phyloP scores from a whole-genome alignment of 2,329 filamentous ascomycete species.

The Incumbomyces lentus region DNA sequence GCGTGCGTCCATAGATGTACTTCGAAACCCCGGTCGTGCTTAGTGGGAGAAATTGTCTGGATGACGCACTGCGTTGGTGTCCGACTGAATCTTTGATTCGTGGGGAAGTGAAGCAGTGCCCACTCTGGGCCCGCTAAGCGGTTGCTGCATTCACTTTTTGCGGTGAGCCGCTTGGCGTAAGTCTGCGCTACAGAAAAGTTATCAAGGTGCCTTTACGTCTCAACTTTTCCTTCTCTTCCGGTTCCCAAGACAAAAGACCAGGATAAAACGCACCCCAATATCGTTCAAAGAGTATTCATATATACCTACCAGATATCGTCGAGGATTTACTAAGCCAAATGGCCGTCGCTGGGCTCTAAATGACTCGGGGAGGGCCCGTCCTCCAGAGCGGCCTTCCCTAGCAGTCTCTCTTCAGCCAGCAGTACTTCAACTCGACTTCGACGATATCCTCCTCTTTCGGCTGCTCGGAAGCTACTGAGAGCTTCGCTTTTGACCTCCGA shows the following conservation, averaged over 20 bases:
- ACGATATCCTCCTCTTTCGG: slow-evolving; percentile 48
- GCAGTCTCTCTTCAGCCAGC: slow-evolving; percentile 73
- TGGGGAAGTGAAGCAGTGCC: background rate
- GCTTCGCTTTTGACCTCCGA: slow-evolving; percentile 41
- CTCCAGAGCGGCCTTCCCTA: slow-evolving; percentile 33
- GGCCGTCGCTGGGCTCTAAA: slow-evolving; percentile 88
- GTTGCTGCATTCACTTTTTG: background rate
- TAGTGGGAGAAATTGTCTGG: slow-evolving; percentile 1
- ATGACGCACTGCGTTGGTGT: slow-evolving; percentile 7
- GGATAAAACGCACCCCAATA: slow-evolving; percentile 9
- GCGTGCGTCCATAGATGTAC: no score
- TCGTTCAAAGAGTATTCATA: slow-evolving; percentile 14
- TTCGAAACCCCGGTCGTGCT: no score
- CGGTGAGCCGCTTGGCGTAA: slow-evolving; percentile 8
- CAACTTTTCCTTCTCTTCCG: slow-evolving; percentile 19
- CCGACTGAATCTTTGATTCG: background rate
- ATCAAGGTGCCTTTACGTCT: slow-evolving; percentile 2
- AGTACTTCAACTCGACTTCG: slow-evolving; percentile 48
- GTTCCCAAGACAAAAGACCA: slow-evolving; percentile 19
- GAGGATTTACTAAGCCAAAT: slow-evolving; percentile 51
- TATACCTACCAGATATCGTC: slow-evolving; percentile 51
- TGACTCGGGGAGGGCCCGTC: slow-evolving; percentile 61
- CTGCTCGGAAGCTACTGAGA: slow-evolving; percentile 18
- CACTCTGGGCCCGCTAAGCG: background rate
- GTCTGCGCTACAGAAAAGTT: slow-evolving; percentile 7